phyloP scores from a whole-genome alignment of 768 basidiomycete genomes.

The Suillus variegatus region DNA sequence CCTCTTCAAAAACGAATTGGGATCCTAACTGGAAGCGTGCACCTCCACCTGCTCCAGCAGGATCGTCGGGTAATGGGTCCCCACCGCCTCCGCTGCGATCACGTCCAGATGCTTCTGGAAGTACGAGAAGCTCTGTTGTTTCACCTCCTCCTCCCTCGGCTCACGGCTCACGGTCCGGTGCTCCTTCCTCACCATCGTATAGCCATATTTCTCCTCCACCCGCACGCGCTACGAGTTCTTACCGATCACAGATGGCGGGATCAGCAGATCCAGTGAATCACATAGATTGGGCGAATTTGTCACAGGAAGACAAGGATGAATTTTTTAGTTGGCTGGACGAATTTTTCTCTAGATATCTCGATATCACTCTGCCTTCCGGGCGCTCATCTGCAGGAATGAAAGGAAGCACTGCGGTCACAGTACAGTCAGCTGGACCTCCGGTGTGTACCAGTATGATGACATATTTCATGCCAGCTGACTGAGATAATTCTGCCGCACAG shows the following conservation, averaged over 20 bases:
- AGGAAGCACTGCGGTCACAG: not conserved
- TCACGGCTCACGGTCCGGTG: conserved; percentile 16
- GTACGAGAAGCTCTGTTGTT: conserved; percentile 19
- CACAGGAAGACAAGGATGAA: conserved; percentile 62
- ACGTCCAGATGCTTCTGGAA: conserved; percentile 13
- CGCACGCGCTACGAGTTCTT: conserved; percentile 26
- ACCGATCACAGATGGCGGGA: conserved; percentile 15
- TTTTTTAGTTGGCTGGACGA: conserved; percentile 85
- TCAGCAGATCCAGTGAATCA: conserved; percentile 10
- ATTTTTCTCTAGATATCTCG: conserved; percentile 59
- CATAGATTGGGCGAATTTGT: conserved; percentile 74
- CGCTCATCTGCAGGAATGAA: not conserved
- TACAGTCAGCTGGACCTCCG: conserved; percentile 11
- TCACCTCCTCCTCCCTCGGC: conserved; percentile 20
- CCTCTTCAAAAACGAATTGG: conserved; percentile 65
- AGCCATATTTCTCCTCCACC: conserved; percentile 28
- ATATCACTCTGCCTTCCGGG: conserved; percentile 24
- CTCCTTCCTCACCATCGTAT: conserved; percentile 16
- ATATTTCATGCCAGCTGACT: not conserved
- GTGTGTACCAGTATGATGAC: conserved; percentile 18
- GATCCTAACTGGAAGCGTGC: conserved; percentile 54
- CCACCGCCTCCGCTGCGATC: conserved; percentile 37
- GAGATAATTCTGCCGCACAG: not conserved
- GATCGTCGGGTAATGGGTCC: conserved; percentile 16
- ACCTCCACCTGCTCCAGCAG: conserved; percentile 36